These are phyloP conservation scores for Beta macrorhiza DNA, from an alignment of 179 eudicot species.

Conservation along the genomic window DNA sequence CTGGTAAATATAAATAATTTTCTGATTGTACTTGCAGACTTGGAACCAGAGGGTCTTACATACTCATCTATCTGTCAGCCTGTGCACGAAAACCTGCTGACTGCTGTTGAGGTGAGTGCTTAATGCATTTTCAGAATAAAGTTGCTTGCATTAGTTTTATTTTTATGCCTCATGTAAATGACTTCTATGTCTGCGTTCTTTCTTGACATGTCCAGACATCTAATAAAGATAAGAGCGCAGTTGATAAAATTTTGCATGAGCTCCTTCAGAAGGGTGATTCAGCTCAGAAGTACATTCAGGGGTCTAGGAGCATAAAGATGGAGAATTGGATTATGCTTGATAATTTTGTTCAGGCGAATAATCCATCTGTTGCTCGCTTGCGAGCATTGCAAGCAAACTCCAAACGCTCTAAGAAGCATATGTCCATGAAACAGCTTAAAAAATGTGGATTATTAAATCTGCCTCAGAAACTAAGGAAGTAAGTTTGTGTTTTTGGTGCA, in stretches of 20 bases:
- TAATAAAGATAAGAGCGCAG: constrained; percentile 32
- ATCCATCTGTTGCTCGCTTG: constrained; percentile 35
- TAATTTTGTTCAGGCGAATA: constrained; percentile 48
- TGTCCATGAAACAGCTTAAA: constrained; percentile 77
- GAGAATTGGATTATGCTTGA: constrained; percentile 73
- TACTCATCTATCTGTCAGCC: constrained; percentile 60
- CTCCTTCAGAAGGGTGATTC: constrained; percentile 77
- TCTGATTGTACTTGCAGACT: constrained; percentile 33
- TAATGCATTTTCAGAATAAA: background rate
- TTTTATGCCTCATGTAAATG: background rate
- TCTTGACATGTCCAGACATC: constrained; percentile 40
- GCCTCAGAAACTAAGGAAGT: constrained; percentile 59
- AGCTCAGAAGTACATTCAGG: constrained; percentile 75
- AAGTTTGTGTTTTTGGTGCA: constrained; percentile 27
- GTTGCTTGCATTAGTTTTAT: background rate
- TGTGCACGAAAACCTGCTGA: constrained; percentile 58
- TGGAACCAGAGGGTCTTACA: constrained; percentile 48
- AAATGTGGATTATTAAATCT: constrained; percentile 53
- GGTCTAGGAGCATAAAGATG: constrained; percentile 55
- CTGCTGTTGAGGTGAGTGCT: constrained; percentile 41
- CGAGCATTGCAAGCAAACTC: constrained; percentile 46
- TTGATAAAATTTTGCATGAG: constrained; percentile 59
- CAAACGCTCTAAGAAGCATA: constrained; percentile 76
- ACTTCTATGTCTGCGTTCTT: background rate
- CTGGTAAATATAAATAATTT: background rate